Conservation (phyloP, 441 rosid species). For the Croton setiger region DNA sequence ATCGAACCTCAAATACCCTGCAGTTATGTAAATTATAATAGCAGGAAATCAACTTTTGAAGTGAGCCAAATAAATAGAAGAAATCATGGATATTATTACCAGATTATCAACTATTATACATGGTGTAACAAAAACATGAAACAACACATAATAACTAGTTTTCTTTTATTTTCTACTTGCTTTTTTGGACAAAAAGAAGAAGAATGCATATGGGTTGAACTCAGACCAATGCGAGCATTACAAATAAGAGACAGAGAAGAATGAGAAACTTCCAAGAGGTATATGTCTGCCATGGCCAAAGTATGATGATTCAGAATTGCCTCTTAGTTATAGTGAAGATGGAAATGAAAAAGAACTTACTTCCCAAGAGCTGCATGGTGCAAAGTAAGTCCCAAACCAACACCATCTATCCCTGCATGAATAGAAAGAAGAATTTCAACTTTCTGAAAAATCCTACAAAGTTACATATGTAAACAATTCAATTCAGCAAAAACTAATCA, state of each 20-base stretch:
- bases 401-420: slow-evolving; percentile 75
- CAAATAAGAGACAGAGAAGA: background rate
- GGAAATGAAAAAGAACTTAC: slow-evolving; percentile 42
- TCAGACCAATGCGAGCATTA: background rate
- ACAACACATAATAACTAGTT: background rate
- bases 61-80: background rate
- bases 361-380: slow-evolving; percentile 89
- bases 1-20: slow-evolving; percentile 88
- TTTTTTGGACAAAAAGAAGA: too few relatives aligned
- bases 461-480: background rate
- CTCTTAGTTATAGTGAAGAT: background rate
- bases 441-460: background rate
- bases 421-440: background rate
- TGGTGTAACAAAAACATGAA: background rate
- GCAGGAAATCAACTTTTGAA: background rate
- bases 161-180: too few relatives aligned
- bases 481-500: slow-evolving; percentile 1
- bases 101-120: background rate
- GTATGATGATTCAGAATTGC: slow-evolving; percentile 2
- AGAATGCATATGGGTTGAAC: too few relatives aligned
- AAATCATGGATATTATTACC: background rate
- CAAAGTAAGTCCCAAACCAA: slow-evolving; percentile 75
- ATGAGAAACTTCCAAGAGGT: background rate
- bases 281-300: too few relatives aligned
- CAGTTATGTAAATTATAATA: slow-evolving; percentile 19